phyloP scores from a whole-genome alignment of 805 yeast genomes.

The Sugiyamaella lignohabitans region DNA sequence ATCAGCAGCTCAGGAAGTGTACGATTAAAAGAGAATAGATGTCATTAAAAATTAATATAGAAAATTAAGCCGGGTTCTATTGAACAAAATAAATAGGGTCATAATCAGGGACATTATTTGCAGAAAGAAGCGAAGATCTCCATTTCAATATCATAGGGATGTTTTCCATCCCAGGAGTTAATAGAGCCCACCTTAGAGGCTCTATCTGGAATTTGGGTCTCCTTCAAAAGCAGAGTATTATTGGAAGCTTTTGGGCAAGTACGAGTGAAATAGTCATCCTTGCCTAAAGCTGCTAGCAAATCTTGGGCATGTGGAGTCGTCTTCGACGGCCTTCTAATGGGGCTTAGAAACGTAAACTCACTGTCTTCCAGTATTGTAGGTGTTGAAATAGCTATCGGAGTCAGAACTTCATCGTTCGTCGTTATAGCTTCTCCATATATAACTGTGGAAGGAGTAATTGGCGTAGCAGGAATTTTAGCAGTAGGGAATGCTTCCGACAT shows the following conservation, averaged over 20 bases:
- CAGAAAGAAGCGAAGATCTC: constrained; percentile 9
- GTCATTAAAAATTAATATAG: not conserved
- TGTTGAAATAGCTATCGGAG: not conserved
- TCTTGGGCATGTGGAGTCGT: too few relatives aligned
- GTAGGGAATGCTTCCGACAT: not conserved
- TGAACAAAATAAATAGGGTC: not conserved
- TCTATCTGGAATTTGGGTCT: not conserved
- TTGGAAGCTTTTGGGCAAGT: too few relatives aligned
- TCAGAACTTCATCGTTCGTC: too few relatives aligned
- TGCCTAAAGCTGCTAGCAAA: too few relatives aligned
- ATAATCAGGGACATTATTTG: not conserved
- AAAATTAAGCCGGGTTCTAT: not conserved
- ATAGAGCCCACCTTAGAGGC: not conserved
- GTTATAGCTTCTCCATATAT: not conserved
- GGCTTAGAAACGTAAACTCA: not conserved
- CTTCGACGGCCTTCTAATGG: not conserved
- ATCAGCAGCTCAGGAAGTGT: too few relatives aligned
- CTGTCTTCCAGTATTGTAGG: not conserved
- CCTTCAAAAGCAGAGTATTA: not conserved
- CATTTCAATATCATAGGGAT: constrained; percentile 12
- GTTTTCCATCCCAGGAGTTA: not conserved
- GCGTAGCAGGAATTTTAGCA: not conserved
- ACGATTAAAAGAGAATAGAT: too few relatives aligned
- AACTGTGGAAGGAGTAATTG: not conserved
- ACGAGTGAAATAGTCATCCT: too few relatives aligned